Evolutionary conservation across 306 rosid species (phyloP), one percentile per base, ranked within the genome.

Genomic region (Leucaena leucocephala): DNA sequence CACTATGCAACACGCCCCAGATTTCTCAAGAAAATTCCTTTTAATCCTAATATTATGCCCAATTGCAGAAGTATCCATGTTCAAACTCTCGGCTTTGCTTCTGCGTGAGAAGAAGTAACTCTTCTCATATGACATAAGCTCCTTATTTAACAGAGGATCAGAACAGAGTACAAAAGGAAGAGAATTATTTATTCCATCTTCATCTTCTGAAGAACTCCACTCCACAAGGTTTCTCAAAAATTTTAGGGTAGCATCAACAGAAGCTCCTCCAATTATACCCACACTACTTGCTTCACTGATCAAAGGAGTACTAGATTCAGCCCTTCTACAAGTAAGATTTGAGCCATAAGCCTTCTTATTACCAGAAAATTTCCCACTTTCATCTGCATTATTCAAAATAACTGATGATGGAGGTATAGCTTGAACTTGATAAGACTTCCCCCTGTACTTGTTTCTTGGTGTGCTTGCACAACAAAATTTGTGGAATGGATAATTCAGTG

Each of bases 191-290:
- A 15, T 67, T 65, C 86, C 93, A 71, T 86, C 89, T 67, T 85
- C 10, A 7, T 54, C 82, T 49, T 55, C 62, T 55, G 62, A 55
- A 7, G 89, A 89, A 82, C 91, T 84, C 84, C 84, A 81, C 46
- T 87, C 78, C 27, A 87, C 85, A 78, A 91, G 74, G 74, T 91
- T 91, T 67, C 89, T 86, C 80, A 91, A 72, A 62, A 91, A 91
- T 4, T 81, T 89, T 68, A 91, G 84, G 34, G 90, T 87, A 75
- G 93, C 82, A 85, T 81, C 75, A 21, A 83, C 91, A 70, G 91
- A 93, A 11, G 62, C 75, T 45, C 98, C 97, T 73, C 98, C 98
- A 72, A 93, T 82, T 76, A 93, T 87, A 35, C 98, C 98, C 55
- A 91, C 84, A 35, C 82, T 54, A 49, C 73, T 83, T 19, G 66